phyloP scores from a whole-genome alignment of 495 filamentous ascomycete genomes.

The Collariella sp. region DNA sequence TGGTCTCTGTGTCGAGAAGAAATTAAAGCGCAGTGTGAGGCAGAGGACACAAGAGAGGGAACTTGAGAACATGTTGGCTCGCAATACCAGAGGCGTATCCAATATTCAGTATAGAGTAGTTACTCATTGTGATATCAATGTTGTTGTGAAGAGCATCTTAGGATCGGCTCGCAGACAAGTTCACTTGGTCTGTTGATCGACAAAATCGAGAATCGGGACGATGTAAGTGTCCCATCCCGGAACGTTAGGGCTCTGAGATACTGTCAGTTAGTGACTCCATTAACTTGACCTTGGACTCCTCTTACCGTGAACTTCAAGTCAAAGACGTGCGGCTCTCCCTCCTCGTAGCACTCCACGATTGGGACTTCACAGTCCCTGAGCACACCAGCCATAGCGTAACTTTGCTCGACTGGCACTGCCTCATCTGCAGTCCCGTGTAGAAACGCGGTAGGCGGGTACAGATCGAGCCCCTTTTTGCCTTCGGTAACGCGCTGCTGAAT shows the following conservation, averaged over 20 bases:
- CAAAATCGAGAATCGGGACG: slow-evolving; percentile 22
- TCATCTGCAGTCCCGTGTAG: slow-evolving; percentile 22
- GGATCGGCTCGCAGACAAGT: too few species aligned
- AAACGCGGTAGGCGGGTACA: slow-evolving; percentile 25
- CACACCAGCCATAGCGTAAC: slow-evolving; percentile 14
- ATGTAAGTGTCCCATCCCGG: slow-evolving; percentile 20
- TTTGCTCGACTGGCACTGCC: slow-evolving; percentile 18
- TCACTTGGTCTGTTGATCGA: slow-evolving; percentile 9
- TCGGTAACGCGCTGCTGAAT: slow-evolving; percentile 5
- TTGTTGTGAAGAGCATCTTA: too few species aligned
- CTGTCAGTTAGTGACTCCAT: background rate
- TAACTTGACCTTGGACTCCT: too few species aligned
- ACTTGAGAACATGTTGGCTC: too few species aligned
- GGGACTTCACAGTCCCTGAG: slow-evolving; percentile 15
- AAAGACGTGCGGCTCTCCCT: slow-evolving; percentile 19
- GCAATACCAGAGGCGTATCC: too few species aligned
- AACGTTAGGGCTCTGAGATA: slow-evolving; percentile 9
- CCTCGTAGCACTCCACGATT: slow-evolving; percentile 21
- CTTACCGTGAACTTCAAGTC: slow-evolving; percentile 25
- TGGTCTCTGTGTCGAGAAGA: too few species aligned
- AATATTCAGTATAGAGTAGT: too few species aligned
- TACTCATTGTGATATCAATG: background rate
- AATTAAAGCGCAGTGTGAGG: too few species aligned
- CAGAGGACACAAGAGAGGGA: too few species aligned
- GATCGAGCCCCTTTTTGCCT: background rate